phyloP scores from a whole-genome alignment of 768 basidiomycete species.

The Boletus coccyginus region DNA sequence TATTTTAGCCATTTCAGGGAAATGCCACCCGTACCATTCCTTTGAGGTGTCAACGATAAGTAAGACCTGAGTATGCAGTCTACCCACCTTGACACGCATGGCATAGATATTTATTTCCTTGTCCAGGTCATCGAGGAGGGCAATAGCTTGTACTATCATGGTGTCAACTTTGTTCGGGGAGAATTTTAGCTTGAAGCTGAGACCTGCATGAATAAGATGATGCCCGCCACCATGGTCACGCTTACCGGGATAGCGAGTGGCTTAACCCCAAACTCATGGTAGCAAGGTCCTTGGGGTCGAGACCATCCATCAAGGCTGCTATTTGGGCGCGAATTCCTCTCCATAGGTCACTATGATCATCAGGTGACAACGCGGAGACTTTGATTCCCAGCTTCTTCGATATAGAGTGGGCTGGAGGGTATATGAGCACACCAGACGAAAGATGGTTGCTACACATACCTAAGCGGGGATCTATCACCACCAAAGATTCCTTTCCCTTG shows the following conservation, averaged over 20 bases:
- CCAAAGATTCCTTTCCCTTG: slow-evolving; percentile 80
- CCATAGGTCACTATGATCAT: slow-evolving; percentile 79
- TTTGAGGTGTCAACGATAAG: slow-evolving; percentile 30
- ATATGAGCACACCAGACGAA: slow-evolving; percentile 4
- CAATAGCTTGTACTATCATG: slow-evolving; percentile 99
- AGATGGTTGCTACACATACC: slow-evolving; percentile 49
- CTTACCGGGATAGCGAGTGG: slow-evolving; percentile 91
- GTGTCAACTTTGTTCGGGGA: slow-evolving; percentile 99
- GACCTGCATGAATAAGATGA: slow-evolving; percentile 5
- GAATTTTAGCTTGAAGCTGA: slow-evolving; percentile 97
- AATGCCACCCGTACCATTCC: slow-evolving; percentile 99
- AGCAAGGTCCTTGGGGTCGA: slow-evolving; percentile 90
- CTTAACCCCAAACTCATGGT: slow-evolving; percentile 98
- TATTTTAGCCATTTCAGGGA: slow-evolving; percentile 99
- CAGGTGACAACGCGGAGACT: slow-evolving; percentile 59
- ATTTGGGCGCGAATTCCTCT: slow-evolving; percentile 93
- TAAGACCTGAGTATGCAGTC: not conserved
- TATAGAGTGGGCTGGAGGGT: slow-evolving; percentile 68
- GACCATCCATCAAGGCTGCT: slow-evolving; percentile 79
- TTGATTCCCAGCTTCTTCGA: slow-evolving; percentile 93
- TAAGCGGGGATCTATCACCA: slow-evolving; percentile 88
- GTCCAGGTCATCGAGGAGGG: slow-evolving; percentile 95
- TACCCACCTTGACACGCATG: slow-evolving; percentile 92
- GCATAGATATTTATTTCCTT: slow-evolving; percentile 99
- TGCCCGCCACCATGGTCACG: not conserved